These are phyloP conservation scores for Penicillium maclennaniae DNA, from an alignment of 495 filamentous ascomycete species.

Conservation along the genomic window DNA sequence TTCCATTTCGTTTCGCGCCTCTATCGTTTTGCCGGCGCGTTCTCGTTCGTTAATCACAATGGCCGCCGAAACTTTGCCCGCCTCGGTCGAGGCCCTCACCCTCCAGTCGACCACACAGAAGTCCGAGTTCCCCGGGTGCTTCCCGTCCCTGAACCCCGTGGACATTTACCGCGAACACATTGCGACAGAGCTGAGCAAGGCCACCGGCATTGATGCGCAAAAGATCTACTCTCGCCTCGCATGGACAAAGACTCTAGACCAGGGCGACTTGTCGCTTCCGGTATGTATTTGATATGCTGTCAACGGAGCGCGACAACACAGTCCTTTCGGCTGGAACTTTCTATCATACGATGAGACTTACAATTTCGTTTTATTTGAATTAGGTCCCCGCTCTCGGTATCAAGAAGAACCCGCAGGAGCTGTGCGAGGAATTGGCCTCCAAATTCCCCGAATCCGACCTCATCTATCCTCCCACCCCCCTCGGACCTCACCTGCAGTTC, in stretches of 20 bases:
- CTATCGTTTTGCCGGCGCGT: constrained; percentile 16
- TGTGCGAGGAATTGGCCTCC: constrained; percentile 65
- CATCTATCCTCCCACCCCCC: constrained; percentile 59
- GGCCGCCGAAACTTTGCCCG: constrained; percentile 32
- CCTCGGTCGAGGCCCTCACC: constrained; percentile 37
- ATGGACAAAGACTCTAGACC: constrained; percentile 82
- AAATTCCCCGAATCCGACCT: constrained; percentile 80
- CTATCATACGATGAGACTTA: not conserved
- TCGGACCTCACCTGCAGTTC: constrained; percentile 73
- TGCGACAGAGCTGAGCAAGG: constrained; percentile 64
- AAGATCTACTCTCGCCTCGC: constrained; percentile 74
- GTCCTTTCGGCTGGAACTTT: not conserved
- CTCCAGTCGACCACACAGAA: constrained; percentile 37
- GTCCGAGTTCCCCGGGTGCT: constrained; percentile 44
- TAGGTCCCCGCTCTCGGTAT: constrained; percentile 70
- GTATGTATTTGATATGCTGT: constrained; percentile 31
- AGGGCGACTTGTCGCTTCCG: constrained; percentile 81
- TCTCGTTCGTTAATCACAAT: constrained; percentile 23
- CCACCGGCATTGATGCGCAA: constrained; percentile 65
- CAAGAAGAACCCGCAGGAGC: constrained; percentile 75
- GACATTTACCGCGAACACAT: constrained; percentile 88
- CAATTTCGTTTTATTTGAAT: not conserved
- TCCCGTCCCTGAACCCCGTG: constrained; percentile 72
- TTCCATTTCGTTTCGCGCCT: constrained; percentile 3
- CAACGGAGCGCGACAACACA: not conserved